A percentile compares a stretch with the other conserved stretches of the same genome.
Evolutionary conservation across 257 asterid genomes (phyloP).

Genomic region (Leptodermis oblonga): DNA sequence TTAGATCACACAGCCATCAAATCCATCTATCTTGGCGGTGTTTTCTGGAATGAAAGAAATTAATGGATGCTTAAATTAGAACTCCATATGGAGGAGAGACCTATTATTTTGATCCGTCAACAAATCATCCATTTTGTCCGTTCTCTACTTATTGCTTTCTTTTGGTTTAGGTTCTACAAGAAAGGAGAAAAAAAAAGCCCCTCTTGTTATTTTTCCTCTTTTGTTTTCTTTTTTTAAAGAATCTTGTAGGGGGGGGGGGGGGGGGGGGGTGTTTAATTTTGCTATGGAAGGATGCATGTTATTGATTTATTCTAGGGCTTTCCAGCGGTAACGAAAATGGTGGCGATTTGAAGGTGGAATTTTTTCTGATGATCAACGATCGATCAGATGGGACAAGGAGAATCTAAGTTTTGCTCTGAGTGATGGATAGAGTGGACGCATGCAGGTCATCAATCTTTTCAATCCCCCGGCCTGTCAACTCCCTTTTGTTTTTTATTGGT

Average conservation of each 20-base stretch:
- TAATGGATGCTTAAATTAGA: not conserved
- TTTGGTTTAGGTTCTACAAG: not conserved
- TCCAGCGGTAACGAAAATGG: constrained; percentile 17
- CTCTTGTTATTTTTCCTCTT: not conserved
- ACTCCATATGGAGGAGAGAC: constrained; percentile 4
- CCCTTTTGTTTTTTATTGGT: constrained; percentile 15
- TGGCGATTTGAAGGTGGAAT: constrained; percentile 19
- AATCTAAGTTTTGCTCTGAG: constrained; percentile 33
- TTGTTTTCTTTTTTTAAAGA: not conserved
- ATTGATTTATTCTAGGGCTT: constrained; percentile 18
- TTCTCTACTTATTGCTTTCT: constrained; percentile 2
- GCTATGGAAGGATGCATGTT: not conserved
- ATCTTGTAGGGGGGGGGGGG: not conserved
- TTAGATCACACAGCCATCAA: too few relatives aligned
- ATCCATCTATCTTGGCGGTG: too few relatives aligned
- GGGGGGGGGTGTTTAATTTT: not conserved
- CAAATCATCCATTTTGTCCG: constrained; percentile 4
- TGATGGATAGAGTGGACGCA: constrained; percentile 58
- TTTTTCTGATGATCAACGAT: constrained; percentile 12
- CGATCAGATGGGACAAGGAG: constrained; percentile 39
- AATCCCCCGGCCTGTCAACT: constrained; percentile 50
- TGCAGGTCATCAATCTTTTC: constrained; percentile 80
- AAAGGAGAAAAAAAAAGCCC: not conserved
- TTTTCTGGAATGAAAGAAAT: not conserved
- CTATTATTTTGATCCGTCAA: constrained; percentile 13